Conservation (phyloP, 495 filamentous ascomycete genomes). For the Aspergillus biplanus region DNA sequence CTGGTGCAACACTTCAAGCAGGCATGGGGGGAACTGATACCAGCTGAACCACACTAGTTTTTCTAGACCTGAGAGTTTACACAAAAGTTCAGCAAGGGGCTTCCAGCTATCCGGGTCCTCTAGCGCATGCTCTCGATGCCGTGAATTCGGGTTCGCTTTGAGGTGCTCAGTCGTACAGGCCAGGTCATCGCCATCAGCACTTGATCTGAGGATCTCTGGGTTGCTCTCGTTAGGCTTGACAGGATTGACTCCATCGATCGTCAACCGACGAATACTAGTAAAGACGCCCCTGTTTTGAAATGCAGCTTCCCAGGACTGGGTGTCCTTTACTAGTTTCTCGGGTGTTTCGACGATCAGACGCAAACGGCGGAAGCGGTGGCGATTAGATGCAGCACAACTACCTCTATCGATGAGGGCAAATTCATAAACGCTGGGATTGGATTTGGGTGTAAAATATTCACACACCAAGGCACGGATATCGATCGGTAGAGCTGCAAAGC, state of each 20-base stretch:
- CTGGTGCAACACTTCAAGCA: constrained; percentile 12
- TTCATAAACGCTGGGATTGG: neutral
- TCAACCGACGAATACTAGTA: neutral
- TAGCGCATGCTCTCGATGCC: neutral
- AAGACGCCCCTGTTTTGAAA: neutral
- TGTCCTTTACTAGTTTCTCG: neutral
- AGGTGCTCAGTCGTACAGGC: neutral
- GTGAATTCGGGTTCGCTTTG: neutral
- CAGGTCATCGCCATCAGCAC: neutral
- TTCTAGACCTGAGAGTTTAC: constrained; percentile 7
- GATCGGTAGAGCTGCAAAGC: too few relatives aligned
- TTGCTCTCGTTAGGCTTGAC: too few relatives aligned
- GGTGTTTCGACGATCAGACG: neutral
- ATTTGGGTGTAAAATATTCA: too few relatives aligned
- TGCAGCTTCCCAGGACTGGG: neutral
- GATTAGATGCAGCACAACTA: neutral
- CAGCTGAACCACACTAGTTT: constrained; percentile 9
- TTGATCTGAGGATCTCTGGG: neutral
- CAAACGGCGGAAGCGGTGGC: neutral
- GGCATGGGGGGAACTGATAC: constrained; percentile 5
- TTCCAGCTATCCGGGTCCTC: neutral
- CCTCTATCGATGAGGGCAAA: neutral
- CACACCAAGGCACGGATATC: too few relatives aligned
- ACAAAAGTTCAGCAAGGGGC: constrained; percentile 6
- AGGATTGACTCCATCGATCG: neutral